A percentile compares a stretch with the other conserved stretches of the same genome.
Evolutionary conservation across 495 filamentous ascomycete species (phyloP).

Genomic region (Jackrogersella minutella): DNA sequence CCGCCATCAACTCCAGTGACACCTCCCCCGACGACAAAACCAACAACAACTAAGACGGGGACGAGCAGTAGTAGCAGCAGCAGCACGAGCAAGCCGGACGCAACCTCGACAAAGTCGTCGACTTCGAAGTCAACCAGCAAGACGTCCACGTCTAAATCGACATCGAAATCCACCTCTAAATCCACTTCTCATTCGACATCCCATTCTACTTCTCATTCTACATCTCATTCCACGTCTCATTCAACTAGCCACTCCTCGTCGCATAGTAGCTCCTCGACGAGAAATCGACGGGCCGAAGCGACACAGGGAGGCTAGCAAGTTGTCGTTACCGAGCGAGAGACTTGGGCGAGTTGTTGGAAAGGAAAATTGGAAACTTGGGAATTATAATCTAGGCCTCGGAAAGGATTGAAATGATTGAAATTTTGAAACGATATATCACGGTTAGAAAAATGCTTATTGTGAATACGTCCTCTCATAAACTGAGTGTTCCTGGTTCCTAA

Average conservation of each 20-base stretch:
- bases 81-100: slow-evolving; percentile 14
- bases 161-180: no score
- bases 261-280: slow-evolving; percentile 7
- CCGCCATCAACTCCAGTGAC: slow-evolving; percentile 15
- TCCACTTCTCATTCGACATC: slow-evolving; percentile 21
- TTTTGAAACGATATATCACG: not conserved
- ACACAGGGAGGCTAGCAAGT: slow-evolving; percentile 6
- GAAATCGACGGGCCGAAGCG: slow-evolving; percentile 9
- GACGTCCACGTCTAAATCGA: slow-evolving; percentile 32
- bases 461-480: not conserved
- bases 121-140: slow-evolving; percentile 11
- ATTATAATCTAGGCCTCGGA: not conserved
- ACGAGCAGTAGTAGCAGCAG: slow-evolving; percentile 25
- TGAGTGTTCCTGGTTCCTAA: no score
- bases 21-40: slow-evolving; percentile 11
- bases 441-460: not conserved
- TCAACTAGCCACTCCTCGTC: slow-evolving; percentile 27
- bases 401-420: not conserved
- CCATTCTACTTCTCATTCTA: slow-evolving; percentile 16
- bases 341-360: not conserved
- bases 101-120: not conserved
- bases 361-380: not conserved
- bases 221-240: slow-evolving; percentile 21
- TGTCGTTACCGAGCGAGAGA: slow-evolving; percentile 1
- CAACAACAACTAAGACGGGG: slow-evolving; percentile 30